Conservation (phyloP, 2,329 filamentous ascomycete species). For the Botryotinia narcissicola region DNA sequence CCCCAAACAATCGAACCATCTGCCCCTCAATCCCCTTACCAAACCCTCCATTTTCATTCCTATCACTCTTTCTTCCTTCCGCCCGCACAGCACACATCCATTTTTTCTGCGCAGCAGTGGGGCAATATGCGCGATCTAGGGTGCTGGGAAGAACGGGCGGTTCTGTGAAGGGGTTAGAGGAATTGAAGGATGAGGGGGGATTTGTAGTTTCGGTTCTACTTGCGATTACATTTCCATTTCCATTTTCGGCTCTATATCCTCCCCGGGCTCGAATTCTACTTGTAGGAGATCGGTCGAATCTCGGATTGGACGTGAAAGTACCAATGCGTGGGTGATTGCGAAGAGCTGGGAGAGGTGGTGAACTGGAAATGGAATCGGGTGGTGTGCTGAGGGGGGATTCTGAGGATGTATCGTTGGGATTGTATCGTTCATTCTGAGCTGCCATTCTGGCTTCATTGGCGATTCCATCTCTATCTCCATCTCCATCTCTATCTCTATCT, state of each 20-base stretch:
- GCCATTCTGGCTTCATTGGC: too few relatives aligned
- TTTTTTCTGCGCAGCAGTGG: not conserved
- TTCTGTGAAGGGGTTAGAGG: not conserved
- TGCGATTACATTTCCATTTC: too few relatives aligned
- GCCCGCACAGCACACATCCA: not conserved
- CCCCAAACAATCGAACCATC: not conserved
- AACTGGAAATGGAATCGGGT: not conserved
- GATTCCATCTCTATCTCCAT: too few relatives aligned
- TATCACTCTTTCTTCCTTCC: not conserved
- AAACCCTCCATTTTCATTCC: not conserved
- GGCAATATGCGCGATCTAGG: not conserved
- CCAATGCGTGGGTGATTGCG: not conserved
- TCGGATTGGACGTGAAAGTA: fast-evolving
- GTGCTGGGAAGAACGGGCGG: not conserved
- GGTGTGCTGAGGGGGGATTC: not conserved
- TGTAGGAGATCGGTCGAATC: not conserved
- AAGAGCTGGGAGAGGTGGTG: not conserved
- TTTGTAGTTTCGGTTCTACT: not conserved
- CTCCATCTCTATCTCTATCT: too few relatives aligned
- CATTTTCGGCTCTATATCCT: too few relatives aligned
- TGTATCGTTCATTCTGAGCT: not conserved
- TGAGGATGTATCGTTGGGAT: not conserved
- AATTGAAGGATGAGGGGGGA: not conserved
- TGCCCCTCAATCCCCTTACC: not conserved
- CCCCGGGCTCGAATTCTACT: not conserved